These are phyloP conservation scores for Astrothelium macrocarpum DNA, from an alignment of 495 filamentous ascomycete species.

Conservation along the genomic window DNA sequence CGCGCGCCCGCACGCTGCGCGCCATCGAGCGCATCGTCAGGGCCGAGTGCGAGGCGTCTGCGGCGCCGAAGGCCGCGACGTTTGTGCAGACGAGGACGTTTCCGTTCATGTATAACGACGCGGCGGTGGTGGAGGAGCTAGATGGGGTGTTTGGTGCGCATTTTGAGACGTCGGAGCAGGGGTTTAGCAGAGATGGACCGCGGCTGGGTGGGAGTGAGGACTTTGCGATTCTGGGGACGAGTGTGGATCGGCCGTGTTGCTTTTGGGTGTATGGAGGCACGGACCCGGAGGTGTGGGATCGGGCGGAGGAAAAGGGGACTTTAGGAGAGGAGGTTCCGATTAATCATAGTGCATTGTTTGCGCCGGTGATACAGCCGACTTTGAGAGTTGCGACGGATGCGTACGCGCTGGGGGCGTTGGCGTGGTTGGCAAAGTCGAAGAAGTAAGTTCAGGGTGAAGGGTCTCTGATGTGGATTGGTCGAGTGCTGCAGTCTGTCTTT, in stretches of 20 bases:
- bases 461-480: no score
- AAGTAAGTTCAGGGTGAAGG: no score
- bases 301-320: conserved; percentile 37
- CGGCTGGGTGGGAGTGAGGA: conserved; percentile 42
- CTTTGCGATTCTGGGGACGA: conserved; percentile 46
- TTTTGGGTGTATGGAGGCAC: conserved; percentile 51
- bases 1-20: conserved; percentile 36
- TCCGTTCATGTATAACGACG: conserved; percentile 48
- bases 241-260: conserved; percentile 41
- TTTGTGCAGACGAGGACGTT: conserved; percentile 32
- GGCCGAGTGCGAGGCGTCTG: conserved; percentile 42
- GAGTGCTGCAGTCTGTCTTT: no score
- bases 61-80: conserved; percentile 32
- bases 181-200: conserved; percentile 19
- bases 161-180: conserved; percentile 31
- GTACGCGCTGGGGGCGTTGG: conserved; percentile 45
- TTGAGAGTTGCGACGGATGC: conserved; percentile 46
- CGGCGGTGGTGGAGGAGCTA: conserved; percentile 31
- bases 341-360: conserved; percentile 54
- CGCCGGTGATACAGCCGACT: conserved; percentile 52
- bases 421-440: conserved; percentile 27
- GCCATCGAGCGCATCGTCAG: conserved; percentile 44
- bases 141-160: conserved; percentile 35
- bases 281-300: conserved; percentile 39
- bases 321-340: conserved; percentile 30